phyloP scores from a whole-genome alignment of 768 basidiomycete species.

The Boletus bicolor region DNA sequence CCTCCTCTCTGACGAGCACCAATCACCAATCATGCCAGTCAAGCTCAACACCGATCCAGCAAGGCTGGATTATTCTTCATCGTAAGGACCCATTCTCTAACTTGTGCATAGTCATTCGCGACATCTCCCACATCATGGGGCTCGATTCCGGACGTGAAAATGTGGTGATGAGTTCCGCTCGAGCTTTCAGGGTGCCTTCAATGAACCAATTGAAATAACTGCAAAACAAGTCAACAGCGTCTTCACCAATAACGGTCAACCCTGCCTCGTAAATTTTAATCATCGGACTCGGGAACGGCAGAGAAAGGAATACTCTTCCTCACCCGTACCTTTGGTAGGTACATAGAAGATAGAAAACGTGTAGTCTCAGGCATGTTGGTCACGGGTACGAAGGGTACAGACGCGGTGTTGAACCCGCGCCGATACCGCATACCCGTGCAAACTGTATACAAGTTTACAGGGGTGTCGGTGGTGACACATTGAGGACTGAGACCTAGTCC shows the following conservation, averaged over 20 bases:
- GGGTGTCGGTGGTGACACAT: too few species aligned
- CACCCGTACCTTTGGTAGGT: slow-evolving; percentile 10
- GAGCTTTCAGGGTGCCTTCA: slow-evolving; percentile 80
- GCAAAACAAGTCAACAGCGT: slow-evolving; percentile 87
- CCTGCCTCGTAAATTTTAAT: slow-evolving; percentile 70
- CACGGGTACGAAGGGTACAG: too few species aligned
- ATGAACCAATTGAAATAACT: slow-evolving; percentile 88
- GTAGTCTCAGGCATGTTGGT: too few species aligned
- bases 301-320: slow-evolving; percentile 30
- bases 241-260: slow-evolving; percentile 79
- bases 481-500: too few species aligned
- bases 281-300: slow-evolving; percentile 58
- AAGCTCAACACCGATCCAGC: slow-evolving; percentile 86
- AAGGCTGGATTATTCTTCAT: slow-evolving; percentile 80
- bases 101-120: slow-evolving; percentile 68
- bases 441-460: too few species aligned
- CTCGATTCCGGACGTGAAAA: slow-evolving; percentile 92
- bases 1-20: slow-evolving; percentile 64
- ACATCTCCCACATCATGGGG: slow-evolving; percentile 90
- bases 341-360: not conserved
- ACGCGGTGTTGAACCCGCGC: too few species aligned
- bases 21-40: slow-evolving; percentile 59
- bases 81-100: slow-evolving; percentile 94
- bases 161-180: slow-evolving; percentile 87
- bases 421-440: too few species aligned